Percentiles rank a stretch among this genome's conserved stretches.
Evolutionary conservation across 176 grass and related monocot genomes (phyloP).

Genomic region (Bonia amplexicaulis): DNA sequence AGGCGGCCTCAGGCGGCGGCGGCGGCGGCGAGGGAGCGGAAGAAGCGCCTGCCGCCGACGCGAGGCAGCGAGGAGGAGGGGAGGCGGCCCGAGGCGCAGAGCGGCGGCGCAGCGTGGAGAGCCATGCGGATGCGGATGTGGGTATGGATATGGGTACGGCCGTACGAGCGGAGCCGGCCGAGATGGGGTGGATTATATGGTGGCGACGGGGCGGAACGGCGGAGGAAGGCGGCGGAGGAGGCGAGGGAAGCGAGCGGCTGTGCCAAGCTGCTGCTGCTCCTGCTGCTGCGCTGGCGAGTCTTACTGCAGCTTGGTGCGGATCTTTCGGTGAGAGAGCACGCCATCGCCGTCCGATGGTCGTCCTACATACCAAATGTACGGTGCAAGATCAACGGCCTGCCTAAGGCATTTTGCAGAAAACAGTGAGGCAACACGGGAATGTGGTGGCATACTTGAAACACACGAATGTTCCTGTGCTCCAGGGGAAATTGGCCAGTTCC

Average conservation of each 20-base stretch:
- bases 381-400: background rate
- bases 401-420: background rate
- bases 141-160: background rate
- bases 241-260: conserved; percentile 1
- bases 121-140: conserved; percentile 20
- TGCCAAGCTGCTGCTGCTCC: background rate
- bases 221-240: background rate
- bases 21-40: background rate
- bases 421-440: no score
- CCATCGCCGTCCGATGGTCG: background rate
- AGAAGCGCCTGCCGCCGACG: background rate
- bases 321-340: background rate
- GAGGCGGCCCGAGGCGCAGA: background rate
- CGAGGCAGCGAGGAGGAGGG: background rate
- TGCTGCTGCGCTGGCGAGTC: background rate
- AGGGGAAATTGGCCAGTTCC: no score
- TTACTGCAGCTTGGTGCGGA: background rate
- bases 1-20: background rate
- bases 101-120: conserved; percentile 22
- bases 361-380: background rate
- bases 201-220: background rate
- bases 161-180: background rate
- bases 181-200: background rate
- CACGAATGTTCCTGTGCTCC: no score
- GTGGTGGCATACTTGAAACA: no score